Percentiles rank a stretch among this genome's conserved stretches.
Conservation (phyloP, 2,329 filamentous ascomycete species). For the Talaromyces sp. region DNA sequence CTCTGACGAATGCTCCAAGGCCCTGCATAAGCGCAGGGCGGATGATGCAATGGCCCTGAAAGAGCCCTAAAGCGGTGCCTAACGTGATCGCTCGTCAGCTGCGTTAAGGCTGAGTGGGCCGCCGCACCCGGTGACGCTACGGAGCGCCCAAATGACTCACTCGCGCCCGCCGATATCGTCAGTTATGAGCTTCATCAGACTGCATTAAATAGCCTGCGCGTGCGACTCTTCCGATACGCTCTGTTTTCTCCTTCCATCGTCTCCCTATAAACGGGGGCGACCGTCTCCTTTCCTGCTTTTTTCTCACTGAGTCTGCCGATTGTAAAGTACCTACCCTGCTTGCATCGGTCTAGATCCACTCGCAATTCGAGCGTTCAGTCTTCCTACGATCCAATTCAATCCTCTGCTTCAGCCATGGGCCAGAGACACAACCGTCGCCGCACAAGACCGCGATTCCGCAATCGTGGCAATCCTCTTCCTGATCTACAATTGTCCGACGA, state of each 20-base stretch:
- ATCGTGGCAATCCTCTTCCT: slow-evolving; percentile 13
- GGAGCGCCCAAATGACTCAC: slow-evolving; percentile 1
- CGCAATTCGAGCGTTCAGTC: not conserved
- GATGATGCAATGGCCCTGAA: too few relatives aligned
- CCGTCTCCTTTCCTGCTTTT: not conserved
- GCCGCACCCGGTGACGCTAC: not conserved
- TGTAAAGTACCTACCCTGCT: not conserved
- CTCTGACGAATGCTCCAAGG: not conserved
- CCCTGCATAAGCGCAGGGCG: too few relatives aligned
- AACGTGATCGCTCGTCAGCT: not conserved
- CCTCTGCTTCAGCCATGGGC: slow-evolving; percentile 27
- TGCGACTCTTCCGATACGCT: not conserved
- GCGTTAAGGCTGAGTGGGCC: not conserved
- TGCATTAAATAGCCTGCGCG: not conserved
- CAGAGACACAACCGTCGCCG: slow-evolving; percentile 44
- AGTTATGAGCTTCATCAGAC: not conserved
- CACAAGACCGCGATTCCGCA: slow-evolving; percentile 35
- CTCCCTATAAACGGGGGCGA: not conserved
- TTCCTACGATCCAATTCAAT: not conserved
- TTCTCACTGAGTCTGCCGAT: not conserved
- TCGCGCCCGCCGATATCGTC: not conserved
- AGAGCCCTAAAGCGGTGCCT: not conserved
- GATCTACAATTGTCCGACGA: slow-evolving; percentile 11
- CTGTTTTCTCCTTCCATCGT: not conserved
- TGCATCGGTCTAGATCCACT: not conserved